These are phyloP conservation scores for Hericium rajendrae DNA, from an alignment of 768 basidiomycete species.

Conservation along the genomic window DNA sequence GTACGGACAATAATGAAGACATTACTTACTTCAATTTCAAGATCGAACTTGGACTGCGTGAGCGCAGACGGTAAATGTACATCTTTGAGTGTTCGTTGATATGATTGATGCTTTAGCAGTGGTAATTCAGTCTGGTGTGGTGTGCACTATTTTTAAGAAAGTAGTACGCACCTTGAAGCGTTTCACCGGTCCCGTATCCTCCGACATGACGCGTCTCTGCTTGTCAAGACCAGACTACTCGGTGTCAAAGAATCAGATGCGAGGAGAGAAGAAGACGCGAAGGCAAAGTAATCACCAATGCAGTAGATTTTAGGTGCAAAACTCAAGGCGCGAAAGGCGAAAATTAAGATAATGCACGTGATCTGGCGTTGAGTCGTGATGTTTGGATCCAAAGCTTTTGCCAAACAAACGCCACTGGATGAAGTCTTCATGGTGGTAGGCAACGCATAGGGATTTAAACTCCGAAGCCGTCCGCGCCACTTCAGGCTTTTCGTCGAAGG, in stretches of 20 bases:
- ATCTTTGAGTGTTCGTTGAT: conserved; percentile 52
- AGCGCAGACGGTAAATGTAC: conserved; percentile 67
- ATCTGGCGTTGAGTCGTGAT: conserved; percentile 1
- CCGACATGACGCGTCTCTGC: neutral
- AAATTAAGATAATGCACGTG: neutral
- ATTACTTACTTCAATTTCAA: conserved; percentile 43
- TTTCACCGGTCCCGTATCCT: conserved; percentile 27
- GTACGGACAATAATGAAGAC: neutral
- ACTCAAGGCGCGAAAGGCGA: neutral
- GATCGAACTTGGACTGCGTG: conserved; percentile 38
- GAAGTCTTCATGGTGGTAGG: no score
- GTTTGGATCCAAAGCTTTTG: neutral
- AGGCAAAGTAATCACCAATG: neutral
- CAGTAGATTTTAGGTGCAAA: neutral
- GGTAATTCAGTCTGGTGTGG: neutral
- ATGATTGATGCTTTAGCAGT: conserved; percentile 56
- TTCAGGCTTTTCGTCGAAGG: no score
- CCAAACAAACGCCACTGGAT: neutral
- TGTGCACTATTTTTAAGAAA: conserved; percentile 25
- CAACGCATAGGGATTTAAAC: no score
- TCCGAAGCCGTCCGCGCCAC: no score
- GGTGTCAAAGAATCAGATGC: neutral
- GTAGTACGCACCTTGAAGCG: conserved; percentile 37
- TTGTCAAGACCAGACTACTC: neutral
- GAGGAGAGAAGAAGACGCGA: neutral